Conservation (phyloP, 495 filamentous ascomycete species). For the Beverwykella pulmonaria region DNA sequence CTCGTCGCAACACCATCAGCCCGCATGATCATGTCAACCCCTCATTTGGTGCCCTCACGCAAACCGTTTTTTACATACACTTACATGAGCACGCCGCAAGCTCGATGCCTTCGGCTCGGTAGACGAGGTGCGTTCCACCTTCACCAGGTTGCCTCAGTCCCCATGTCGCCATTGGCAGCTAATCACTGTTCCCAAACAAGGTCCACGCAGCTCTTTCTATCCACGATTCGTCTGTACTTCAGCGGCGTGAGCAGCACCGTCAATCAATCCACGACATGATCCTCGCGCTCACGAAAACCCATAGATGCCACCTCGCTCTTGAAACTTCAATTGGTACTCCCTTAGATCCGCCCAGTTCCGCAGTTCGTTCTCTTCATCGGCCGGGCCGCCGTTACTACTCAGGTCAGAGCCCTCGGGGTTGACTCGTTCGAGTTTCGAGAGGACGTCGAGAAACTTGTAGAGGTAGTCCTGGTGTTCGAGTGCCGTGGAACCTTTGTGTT, state of each 20-base stretch:
- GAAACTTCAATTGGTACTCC: slow-evolving; percentile 71
- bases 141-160: too few species aligned
- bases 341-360: slow-evolving; percentile 73
- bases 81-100: too few species aligned
- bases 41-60: too few species aligned
- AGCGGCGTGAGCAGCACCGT: neutral
- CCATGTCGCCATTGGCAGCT: neutral
- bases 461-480: slow-evolving; percentile 67
- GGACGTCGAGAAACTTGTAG: slow-evolving; percentile 65
- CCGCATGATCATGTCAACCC: too few species aligned
- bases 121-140: too few species aligned
- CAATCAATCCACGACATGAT: neutral
- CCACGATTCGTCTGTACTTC: neutral
- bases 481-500: slow-evolving; percentile 58
- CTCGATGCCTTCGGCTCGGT: too few species aligned
- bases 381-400: slow-evolving; percentile 15
- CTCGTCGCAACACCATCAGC: too few species aligned
- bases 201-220: neutral
- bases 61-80: too few species aligned
- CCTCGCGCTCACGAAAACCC: slow-evolving; percentile 27
- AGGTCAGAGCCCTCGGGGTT: slow-evolving; percentile 44
- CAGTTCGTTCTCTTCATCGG: slow-evolving; percentile 72
- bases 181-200: neutral
- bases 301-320: slow-evolving; percentile 57
- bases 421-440: slow-evolving; percentile 68